These are phyloP conservation scores for Podila verticillata DNA, from an alignment of 192 early-diverging fungal species.

Conservation along the genomic window DNA sequence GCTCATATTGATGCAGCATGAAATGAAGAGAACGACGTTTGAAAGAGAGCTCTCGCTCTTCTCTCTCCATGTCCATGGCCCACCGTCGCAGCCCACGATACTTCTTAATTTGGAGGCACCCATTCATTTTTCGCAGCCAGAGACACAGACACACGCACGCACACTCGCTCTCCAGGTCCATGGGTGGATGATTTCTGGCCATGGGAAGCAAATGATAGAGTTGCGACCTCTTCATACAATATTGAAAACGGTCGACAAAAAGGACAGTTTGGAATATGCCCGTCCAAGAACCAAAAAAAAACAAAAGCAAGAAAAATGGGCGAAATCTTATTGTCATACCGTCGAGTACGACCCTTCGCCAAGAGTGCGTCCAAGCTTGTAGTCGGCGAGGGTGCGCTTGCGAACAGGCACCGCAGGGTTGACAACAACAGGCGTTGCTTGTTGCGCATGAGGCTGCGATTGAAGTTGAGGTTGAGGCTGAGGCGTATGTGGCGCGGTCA, in stretches of 20 bases:
- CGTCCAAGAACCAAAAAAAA: neutral
- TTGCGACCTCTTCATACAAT: neutral
- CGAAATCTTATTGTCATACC: constrained; percentile 41
- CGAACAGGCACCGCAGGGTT: constrained; percentile 41
- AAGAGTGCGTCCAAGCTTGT: constrained; percentile 82
- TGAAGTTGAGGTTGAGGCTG: neutral
- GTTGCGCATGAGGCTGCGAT: neutral
- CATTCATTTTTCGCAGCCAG: neutral
- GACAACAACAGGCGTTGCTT: neutral
- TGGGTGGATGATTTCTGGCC: no score
- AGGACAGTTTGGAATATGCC: constrained; percentile 9
- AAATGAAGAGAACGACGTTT: neutral
- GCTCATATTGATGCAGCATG: neutral
- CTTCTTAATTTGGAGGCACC: neutral
- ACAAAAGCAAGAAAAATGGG: neutral
- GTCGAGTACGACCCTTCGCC: constrained; percentile 98
- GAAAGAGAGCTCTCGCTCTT: neutral
- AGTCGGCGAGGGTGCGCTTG: constrained; percentile 84
- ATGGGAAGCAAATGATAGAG: neutral
- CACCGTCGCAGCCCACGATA: neutral
- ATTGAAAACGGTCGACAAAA: neutral
- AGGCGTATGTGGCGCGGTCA: constrained; percentile 8
- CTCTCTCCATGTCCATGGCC: no score
- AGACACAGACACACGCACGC: neutral
- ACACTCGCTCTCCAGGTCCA: no score